These are phyloP conservation scores for Camellia oleifera DNA, from an alignment of 179 eudicot genomes.

Conservation along the genomic window DNA sequence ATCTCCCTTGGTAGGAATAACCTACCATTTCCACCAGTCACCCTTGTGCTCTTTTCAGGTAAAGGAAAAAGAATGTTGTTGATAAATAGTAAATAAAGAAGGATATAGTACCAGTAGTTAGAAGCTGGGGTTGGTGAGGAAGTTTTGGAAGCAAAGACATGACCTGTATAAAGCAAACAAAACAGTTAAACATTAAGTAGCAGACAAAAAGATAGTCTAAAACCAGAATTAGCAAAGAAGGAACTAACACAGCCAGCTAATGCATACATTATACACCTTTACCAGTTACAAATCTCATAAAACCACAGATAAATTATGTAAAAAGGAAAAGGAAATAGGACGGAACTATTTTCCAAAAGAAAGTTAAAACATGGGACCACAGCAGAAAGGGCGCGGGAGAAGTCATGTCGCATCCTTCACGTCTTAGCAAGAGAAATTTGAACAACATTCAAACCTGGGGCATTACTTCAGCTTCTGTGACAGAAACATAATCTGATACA, in stretches of 20 bases:
- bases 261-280: neutral
- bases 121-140: constrained; percentile 90
- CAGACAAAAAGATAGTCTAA: neutral
- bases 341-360: neutral
- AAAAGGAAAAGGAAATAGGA: neutral
- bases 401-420: constrained; percentile 3
- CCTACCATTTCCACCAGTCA: neutral
- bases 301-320: neutral
- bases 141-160: constrained; percentile 87
- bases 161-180: constrained; percentile 43
- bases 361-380: constrained; percentile 10
- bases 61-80: neutral
- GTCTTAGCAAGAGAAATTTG: constrained; percentile 17
- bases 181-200: constrained; percentile 1
- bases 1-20: neutral
- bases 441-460: constrained; percentile 68
- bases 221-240: neutral
- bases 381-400: neutral
- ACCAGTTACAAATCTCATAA: neutral
- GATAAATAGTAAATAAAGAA: neutral
- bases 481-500: constrained; percentile 78
- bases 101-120: constrained; percentile 66
- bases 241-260: neutral
- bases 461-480: constrained; percentile 78
- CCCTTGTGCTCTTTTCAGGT: neutral